phyloP scores from a whole-genome alignment of 257 asterid genomes.

The Solanum chaucha region DNA sequence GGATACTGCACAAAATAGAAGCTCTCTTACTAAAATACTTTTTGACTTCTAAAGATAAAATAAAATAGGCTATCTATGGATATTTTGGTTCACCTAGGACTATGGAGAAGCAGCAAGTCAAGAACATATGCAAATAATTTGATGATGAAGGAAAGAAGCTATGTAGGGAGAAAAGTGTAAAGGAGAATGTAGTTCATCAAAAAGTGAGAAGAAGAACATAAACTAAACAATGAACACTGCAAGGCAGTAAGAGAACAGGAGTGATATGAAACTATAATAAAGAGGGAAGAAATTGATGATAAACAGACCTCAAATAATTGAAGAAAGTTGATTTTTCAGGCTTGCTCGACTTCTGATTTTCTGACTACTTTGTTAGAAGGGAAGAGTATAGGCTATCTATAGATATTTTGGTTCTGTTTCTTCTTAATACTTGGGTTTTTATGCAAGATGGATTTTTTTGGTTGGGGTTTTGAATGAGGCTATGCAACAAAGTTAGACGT shows the following conservation, averaged over 20 bases:
- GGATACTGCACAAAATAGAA: slow-evolving; percentile 36
- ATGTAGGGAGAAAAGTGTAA: neutral
- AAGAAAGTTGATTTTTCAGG: neutral
- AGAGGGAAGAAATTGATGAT: neutral
- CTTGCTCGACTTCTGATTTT: neutral
- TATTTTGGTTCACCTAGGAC: neutral
- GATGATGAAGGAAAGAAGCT: neutral
- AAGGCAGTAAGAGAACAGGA: neutral
- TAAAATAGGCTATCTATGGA: neutral
- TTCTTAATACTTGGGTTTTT: neutral
- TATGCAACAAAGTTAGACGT: neutral
- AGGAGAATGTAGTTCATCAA: neutral
- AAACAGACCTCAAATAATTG: neutral
- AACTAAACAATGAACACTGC: neutral
- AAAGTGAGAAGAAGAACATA: neutral
- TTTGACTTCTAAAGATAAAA: neutral
- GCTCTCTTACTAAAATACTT: neutral
- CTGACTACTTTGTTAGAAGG: neutral
- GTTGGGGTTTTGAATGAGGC: neutral
- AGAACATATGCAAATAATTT: neutral
- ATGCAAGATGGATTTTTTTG: neutral
- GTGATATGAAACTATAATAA: neutral
- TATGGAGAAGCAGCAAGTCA: neutral
- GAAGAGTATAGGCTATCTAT: neutral
- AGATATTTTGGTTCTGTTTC: neutral